These are phyloP conservation scores for Heliamphora pulchella DNA, from an alignment of 179 eudicot genomes.

Conservation along the genomic window DNA sequence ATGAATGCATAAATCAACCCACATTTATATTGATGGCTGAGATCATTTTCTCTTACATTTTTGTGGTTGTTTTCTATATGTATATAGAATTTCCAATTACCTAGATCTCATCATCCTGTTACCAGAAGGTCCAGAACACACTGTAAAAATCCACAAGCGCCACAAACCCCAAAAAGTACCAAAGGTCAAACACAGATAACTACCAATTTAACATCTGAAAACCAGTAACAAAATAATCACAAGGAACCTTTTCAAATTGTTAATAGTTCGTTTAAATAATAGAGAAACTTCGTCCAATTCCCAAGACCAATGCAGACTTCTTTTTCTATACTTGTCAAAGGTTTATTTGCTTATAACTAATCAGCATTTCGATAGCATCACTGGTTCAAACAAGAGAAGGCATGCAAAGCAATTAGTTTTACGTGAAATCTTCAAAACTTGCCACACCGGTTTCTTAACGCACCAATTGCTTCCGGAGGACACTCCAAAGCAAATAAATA, in stretches of 20 bases:
- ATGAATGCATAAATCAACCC: too few species aligned
- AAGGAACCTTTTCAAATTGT: not conserved
- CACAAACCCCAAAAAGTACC: not conserved
- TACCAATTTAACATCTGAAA: not conserved
- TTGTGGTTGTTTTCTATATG: too few species aligned
- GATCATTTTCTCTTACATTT: not conserved
- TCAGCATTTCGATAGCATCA: not conserved
- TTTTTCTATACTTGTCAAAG: not conserved
- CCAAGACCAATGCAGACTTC: not conserved
- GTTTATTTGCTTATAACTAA: not conserved
- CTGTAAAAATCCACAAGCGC: not conserved
- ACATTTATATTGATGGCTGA: too few species aligned
- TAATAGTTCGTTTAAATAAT: not conserved
- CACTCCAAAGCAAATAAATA: not conserved
- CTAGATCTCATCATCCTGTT: not conserved
- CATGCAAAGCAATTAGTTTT: not conserved
- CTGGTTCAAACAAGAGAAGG: not conserved
- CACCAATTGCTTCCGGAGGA: not conserved
- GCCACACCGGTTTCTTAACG: not conserved
- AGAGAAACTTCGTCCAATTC: not conserved
- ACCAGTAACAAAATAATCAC: not conserved
- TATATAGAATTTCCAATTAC: not conserved
- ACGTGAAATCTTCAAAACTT: not conserved
- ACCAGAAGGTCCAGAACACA: not conserved
- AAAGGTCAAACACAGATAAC: not conserved